These are phyloP conservation scores for Clonostachys sp. DNA, from an alignment of 2,329 filamentous ascomycete species.

Conservation along the genomic window DNA sequence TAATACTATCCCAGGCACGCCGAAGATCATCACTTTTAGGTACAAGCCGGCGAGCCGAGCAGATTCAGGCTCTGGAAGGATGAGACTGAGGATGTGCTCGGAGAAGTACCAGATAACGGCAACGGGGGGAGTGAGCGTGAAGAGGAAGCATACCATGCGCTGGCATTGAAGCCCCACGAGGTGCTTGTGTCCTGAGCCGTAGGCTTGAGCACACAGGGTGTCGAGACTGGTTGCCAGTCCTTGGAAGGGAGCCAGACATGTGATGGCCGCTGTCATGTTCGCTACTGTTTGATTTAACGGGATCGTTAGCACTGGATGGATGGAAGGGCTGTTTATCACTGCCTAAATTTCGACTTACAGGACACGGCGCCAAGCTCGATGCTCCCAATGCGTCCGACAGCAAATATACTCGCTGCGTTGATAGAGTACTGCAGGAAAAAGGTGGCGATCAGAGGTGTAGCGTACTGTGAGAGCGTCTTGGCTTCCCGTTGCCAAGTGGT, in stretches of 20 bases:
- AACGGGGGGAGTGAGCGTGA: slow-evolving; percentile 68
- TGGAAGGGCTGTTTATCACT: background rate
- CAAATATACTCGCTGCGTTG: slow-evolving; percentile 77
- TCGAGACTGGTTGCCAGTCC: slow-evolving; percentile 88
- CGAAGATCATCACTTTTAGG: slow-evolving; percentile 65
- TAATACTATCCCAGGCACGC: slow-evolving; percentile 70
- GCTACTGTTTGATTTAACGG: slow-evolving; percentile 19
- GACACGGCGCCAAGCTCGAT: slow-evolving; percentile 43
- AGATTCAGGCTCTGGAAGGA: slow-evolving; percentile 48
- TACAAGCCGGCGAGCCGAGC: slow-evolving; percentile 69
- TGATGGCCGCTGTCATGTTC: slow-evolving; percentile 78
- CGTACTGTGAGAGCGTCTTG: slow-evolving; percentile 72
- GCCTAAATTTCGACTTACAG: slow-evolving; percentile 15
- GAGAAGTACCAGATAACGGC: slow-evolving; percentile 66
- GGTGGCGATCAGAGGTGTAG: slow-evolving; percentile 63
- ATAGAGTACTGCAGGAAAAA: slow-evolving; percentile 80
- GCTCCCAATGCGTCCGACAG: slow-evolving; percentile 71
- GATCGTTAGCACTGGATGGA: slow-evolving; percentile 1
- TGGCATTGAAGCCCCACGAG: slow-evolving; percentile 81
- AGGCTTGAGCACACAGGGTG: slow-evolving; percentile 90
- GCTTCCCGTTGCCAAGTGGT: slow-evolving; percentile 90
- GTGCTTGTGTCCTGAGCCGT: slow-evolving; percentile 84
- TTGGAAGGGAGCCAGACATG: slow-evolving; percentile 72
- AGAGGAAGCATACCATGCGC: slow-evolving; percentile 75
- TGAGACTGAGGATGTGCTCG: slow-evolving; percentile 53